These are phyloP conservation scores for Glycine latifolia DNA, from an alignment of 306 rosid genomes.

Conservation along the genomic window DNA sequence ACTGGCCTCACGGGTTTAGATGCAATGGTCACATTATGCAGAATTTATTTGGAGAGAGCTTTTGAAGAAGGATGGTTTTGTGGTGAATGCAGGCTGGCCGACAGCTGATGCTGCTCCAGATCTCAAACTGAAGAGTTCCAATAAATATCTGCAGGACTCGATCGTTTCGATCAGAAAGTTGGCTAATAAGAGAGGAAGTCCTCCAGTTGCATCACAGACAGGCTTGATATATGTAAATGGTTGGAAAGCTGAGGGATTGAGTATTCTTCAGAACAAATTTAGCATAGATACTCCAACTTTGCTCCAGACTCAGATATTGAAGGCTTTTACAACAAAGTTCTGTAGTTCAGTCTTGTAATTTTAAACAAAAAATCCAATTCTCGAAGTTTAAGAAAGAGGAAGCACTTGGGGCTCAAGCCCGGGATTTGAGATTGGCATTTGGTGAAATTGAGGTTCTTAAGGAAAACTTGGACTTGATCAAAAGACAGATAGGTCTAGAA, in stretches of 20 bases:
- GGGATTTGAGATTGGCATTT: constrained; percentile 77
- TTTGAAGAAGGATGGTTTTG: constrained; percentile 86
- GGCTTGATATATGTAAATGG: constrained; percentile 83
- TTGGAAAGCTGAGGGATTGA: constrained; percentile 89
- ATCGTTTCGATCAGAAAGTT: constrained; percentile 84
- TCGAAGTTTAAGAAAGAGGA: constrained; percentile 81
- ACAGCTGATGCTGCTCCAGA: constrained; percentile 69
- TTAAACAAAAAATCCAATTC: constrained; percentile 69
- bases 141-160: constrained; percentile 85
- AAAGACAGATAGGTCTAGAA: constrained; percentile 81
- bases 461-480: constrained; percentile 80
- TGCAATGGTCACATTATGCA: constrained; percentile 95
- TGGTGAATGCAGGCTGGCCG: constrained; percentile 89
- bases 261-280: constrained; percentile 69
- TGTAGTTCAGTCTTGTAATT: constrained; percentile 65
- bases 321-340: constrained; percentile 66
- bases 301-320: constrained; percentile 66
- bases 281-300: constrained; percentile 56
- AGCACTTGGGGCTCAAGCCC: constrained; percentile 81
- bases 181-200: constrained; percentile 59
- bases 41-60: constrained; percentile 86
- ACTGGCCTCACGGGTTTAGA: constrained; percentile 97
- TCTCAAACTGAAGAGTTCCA: constrained; percentile 75
- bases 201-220: constrained; percentile 53
- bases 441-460: constrained; percentile 85